A percentile compares a stretch with the other conserved stretches of the same genome.
Evolutionary conservation across 768 basidiomycete genomes (phyloP).

Genomic region (Gautieria morchelliformis): DNA sequence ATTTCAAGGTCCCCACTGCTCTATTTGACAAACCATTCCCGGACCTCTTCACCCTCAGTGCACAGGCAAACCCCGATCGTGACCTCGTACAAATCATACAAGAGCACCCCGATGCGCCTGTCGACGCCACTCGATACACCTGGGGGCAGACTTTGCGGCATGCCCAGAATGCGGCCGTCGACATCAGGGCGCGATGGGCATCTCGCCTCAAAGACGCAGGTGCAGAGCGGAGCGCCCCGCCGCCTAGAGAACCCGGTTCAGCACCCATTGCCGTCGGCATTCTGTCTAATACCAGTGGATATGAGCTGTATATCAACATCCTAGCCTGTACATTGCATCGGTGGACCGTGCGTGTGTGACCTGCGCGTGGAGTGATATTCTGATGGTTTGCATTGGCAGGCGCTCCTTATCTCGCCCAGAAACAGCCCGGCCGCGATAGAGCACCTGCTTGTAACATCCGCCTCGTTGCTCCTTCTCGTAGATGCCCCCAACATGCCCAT

Average conservation of each 20-base stretch:
- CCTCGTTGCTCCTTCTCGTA: background rate
- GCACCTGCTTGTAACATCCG: background rate
- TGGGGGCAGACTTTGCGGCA: background rate
- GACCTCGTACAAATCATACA: background rate
- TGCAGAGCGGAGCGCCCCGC: background rate
- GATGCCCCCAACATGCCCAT: background rate
- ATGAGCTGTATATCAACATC: background rate
- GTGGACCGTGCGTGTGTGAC: background rate
- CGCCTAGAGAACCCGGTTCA: background rate
- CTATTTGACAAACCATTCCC: background rate
- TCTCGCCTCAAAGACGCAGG: background rate
- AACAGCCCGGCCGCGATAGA: background rate
- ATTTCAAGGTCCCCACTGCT: background rate
- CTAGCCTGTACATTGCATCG: slow-evolving; percentile 2
- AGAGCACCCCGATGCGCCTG: background rate
- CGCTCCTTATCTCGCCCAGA: background rate
- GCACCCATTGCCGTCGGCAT: background rate
- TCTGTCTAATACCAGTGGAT: background rate
- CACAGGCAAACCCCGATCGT: background rate
- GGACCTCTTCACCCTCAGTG: background rate
- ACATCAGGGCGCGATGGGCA: background rate
- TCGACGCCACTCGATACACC: background rate
- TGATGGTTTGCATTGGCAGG: background rate
- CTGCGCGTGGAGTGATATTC: too few species aligned
- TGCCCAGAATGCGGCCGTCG: background rate